These are phyloP conservation scores for Trichocomaceae sp. DNA, from an alignment of 2,329 filamentous ascomycete species.

Conservation along the genomic window DNA sequence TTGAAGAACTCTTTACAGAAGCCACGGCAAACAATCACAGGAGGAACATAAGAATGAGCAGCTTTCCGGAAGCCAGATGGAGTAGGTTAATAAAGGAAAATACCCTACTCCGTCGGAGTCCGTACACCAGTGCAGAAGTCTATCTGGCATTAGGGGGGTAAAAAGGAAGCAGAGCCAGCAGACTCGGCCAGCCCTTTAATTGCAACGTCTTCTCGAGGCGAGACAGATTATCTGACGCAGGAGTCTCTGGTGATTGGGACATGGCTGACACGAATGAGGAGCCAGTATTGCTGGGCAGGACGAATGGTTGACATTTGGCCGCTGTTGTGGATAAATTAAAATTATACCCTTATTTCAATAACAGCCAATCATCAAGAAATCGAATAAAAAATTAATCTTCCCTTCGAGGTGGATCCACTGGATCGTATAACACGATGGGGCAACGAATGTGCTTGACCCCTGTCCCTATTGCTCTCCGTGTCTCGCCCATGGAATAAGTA, in stretches of 20 bases:
- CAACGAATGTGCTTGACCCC: no score
- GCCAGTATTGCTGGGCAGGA: background rate
- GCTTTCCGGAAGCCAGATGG: slow-evolving; percentile 33
- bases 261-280: background rate
- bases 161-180: slow-evolving; percentile 17
- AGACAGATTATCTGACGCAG: background rate
- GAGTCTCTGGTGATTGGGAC: background rate
- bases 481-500: no score
- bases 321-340: slow-evolving; percentile 5
- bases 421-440: no score
- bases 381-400: background rate
- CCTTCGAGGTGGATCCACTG: background rate
- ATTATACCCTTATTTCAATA: background rate
- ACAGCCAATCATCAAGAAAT: background rate
- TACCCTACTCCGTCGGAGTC: no score
- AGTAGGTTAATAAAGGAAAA: background rate
- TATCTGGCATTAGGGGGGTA: background rate
- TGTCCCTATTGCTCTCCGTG: no score
- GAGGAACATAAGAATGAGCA: slow-evolving; percentile 24
- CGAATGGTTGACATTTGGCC: background rate
- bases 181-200: slow-evolving; percentile 11
- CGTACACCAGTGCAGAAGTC: slow-evolving; percentile 10
- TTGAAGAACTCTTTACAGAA: background rate
- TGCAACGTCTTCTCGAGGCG: background rate
- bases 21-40: background rate